Base-by-base conservation (phyloP, 1,284 basidiomycete species). In the Microbotryomycetes sp. region DNA sequence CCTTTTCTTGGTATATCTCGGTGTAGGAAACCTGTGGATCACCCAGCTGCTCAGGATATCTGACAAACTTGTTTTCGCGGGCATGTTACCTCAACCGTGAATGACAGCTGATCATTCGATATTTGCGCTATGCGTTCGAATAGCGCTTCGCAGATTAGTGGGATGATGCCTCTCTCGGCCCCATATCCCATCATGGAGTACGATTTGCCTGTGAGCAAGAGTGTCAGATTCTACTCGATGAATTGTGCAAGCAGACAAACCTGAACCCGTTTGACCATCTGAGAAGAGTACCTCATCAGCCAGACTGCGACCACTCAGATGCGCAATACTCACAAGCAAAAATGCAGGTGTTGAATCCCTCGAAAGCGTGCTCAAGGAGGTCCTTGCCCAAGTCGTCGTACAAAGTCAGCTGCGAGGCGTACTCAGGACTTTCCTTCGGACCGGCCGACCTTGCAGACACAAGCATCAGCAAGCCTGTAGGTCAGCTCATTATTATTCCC, bases 11-110 rank as follows among this genome's bases (percentile, higher is more conserved):
- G 79, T 97, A 97, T 69, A 97, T 97, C 85, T 94, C 91, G 65
- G 97, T 97, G 74, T 97, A 97, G 9, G 93, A 97, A 23, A 97
- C 94, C 78, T 98, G 92, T 51, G 97, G n/a, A n/a, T n/a, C n/a
- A n/a, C 92, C 4, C 86, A 87, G 74, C 93, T 92, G 60, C 80
- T 83, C 60, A 92, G 74, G 71, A 29, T 51, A 47, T 58, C 61
- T 9, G 62, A 45, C 18, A n/a, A n/a, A n/a, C n/a, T n/a, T n/a
- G n/a, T n/a, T n/a, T n/a, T n/a, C n/a, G n/a, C n/a, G n/a, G n/a
- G 4, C 29, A 52, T 21, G 55, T 28, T 16, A 57, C 59, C 30
- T 65, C 60, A 31, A 69, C 67, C 5, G 60, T 67, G 46, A 59
- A 67, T 11, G 56, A 52, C 23, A 61, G 24, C n/a, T 55, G 59